Evolutionary conservation across 441 rosid species (phyloP).

Genomic region (Populus hybrid): DNA sequence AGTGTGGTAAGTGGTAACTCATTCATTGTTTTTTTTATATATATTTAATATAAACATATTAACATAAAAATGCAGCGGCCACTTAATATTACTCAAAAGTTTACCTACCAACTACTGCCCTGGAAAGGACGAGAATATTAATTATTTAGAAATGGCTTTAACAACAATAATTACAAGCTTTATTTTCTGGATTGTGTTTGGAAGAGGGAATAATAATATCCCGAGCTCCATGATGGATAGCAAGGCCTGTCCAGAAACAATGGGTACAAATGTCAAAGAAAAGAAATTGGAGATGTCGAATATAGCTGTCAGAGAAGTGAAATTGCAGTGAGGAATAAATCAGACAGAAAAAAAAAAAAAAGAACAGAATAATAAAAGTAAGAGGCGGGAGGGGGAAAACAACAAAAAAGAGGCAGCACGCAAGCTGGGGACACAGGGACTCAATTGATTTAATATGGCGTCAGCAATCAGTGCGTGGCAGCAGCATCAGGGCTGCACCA

Average conservation of each 20-base stretch:
- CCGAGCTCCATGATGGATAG: background rate
- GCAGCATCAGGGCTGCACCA: conserved; percentile 8
- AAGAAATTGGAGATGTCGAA: background rate
- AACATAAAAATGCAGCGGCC: too few relatives aligned
- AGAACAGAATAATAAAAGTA: too few relatives aligned
- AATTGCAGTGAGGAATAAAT: background rate
- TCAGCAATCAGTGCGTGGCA: conserved; percentile 17
- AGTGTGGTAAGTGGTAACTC: too few relatives aligned
- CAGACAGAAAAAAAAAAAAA: background rate
- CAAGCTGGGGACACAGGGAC: background rate
- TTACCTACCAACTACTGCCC: too few relatives aligned
- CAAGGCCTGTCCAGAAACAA: background rate
- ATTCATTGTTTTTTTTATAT: too few relatives aligned
- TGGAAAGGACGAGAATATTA: too few relatives aligned
- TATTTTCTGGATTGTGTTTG: background rate
- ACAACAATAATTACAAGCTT: too few relatives aligned
- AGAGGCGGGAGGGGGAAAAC: background rate
- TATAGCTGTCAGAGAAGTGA: background rate
- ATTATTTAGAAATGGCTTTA: too few relatives aligned
- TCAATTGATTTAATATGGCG: conserved; percentile 10
- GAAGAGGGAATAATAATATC: background rate
- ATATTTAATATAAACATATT: too few relatives aligned
- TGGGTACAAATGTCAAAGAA: conserved; percentile 5
- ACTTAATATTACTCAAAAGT: too few relatives aligned
- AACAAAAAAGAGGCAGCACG: conserved; percentile 11